A percentile compares a stretch with the other conserved stretches of the same genome.
Conservation (phyloP, 163 green algal species). For the Chlamydomonas reinhardtii region DNA sequence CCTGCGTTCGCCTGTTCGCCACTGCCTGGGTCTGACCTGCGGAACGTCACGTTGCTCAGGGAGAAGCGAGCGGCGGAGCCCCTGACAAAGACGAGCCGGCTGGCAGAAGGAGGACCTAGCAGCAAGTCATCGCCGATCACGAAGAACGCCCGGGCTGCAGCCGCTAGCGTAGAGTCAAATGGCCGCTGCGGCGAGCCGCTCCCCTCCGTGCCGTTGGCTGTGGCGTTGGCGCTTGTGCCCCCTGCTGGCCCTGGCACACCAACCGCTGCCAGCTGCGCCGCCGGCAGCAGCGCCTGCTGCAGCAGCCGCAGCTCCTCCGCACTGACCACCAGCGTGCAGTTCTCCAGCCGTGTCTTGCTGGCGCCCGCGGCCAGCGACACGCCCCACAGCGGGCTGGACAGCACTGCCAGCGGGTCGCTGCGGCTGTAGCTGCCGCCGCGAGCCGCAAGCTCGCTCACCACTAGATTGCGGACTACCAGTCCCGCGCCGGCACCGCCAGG, state of each 20-base stretch:
- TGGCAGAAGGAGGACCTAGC: not conserved
- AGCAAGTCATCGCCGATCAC: not conserved
- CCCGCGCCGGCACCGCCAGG: not conserved
- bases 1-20: not conserved
- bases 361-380: not conserved
- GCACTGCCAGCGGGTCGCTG: not conserved
- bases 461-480: not conserved
- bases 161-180: not conserved
- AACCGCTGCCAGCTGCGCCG: not conserved
- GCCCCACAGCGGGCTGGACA: slow-evolving; percentile 22
- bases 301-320: slow-evolving; percentile 12
- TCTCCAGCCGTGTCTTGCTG: not conserved
- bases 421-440: not conserved
- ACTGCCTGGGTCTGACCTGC: not conserved
- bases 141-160: slow-evolving; percentile 10
- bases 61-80: not conserved
- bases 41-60: slow-evolving; percentile 9
- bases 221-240: not conserved
- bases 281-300: slow-evolving; percentile 23
- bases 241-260: not conserved
- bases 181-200: too few species aligned
- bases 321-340: slow-evolving; percentile 24
- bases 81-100: not conserved
- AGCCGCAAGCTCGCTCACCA: not conserved
- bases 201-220: too few species aligned